phyloP scores from a whole-genome alignment of 2,329 filamentous ascomycete species.

The Trichoderma sp. region DNA sequence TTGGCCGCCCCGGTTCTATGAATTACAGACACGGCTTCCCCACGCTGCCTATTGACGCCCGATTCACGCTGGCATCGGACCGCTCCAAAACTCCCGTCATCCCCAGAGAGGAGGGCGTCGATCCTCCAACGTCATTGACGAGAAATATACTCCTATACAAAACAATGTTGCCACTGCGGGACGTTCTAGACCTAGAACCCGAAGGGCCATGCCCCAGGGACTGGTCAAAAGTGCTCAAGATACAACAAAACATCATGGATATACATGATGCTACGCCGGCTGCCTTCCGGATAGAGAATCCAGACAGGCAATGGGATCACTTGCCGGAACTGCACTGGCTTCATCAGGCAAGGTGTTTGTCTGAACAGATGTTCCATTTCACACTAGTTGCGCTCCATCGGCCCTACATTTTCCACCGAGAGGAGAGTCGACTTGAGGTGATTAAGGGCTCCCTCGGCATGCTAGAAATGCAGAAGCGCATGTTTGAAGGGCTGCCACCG shows the following conservation, averaged over 20 bases:
- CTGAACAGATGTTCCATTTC: slow-evolving; percentile 54
- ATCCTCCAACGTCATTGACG: slow-evolving; percentile 60
- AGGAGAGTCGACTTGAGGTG: slow-evolving; percentile 55
- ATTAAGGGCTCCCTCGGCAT: slow-evolving; percentile 58
- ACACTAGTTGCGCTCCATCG: slow-evolving; percentile 62
- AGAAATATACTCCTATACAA: slow-evolving; percentile 54
- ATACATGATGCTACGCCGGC: slow-evolving; percentile 53
- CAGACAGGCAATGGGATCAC: slow-evolving; percentile 59
- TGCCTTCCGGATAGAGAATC: slow-evolving; percentile 55
- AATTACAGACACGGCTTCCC: slow-evolving; percentile 51
- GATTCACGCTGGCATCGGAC: slow-evolving; percentile 45
- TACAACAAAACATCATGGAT: slow-evolving; percentile 54
- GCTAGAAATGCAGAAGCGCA: slow-evolving; percentile 54
- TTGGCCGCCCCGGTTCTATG: slow-evolving; percentile 59
- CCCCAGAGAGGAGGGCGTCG: slow-evolving; percentile 47
- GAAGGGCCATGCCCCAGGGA: slow-evolving; percentile 58
- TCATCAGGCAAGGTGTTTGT: slow-evolving; percentile 45
- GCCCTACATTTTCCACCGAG: slow-evolving; percentile 62
- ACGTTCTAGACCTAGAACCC: slow-evolving; percentile 58
- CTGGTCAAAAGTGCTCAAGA: slow-evolving; percentile 54
- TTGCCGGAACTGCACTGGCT: slow-evolving; percentile 58
- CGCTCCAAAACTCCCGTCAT: slow-evolving; percentile 51
- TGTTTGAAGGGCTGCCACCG: slow-evolving; percentile 51
- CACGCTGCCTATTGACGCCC: slow-evolving; percentile 56
- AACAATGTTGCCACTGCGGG: slow-evolving; percentile 50